These are phyloP conservation scores for Eucalyptus polyanthemos DNA, from an alignment of 345 rosid species.

Conservation along the genomic window DNA sequence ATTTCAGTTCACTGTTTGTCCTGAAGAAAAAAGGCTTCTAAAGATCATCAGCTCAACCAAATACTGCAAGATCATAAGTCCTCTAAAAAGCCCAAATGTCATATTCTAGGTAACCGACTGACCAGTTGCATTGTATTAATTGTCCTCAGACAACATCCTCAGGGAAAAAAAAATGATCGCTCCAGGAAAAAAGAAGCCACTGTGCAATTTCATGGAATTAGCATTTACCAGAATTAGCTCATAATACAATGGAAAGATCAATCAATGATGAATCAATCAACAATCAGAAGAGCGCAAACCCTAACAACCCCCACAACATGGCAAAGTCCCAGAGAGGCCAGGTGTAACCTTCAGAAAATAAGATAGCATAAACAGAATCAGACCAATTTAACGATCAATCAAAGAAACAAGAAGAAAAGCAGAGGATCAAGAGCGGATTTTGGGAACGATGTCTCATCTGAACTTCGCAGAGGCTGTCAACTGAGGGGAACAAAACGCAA, in stretches of 20 bases:
- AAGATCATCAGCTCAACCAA: background rate
- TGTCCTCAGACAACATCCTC: background rate
- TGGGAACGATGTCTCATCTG: background rate
- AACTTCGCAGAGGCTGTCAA: background rate
- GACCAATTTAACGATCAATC: background rate
- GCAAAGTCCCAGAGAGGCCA: background rate
- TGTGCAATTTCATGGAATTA: background rate
- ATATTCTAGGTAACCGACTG: background rate
- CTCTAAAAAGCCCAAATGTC: background rate
- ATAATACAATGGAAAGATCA: background rate
- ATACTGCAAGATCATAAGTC: background rate
- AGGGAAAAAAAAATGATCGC: background rate
- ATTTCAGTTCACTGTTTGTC: background rate
- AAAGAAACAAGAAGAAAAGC: background rate
- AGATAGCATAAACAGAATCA: background rate
- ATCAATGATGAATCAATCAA: background rate
- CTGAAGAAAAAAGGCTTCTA: background rate
- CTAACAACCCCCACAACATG: background rate
- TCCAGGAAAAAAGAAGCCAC: background rate
- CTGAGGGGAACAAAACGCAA: background rate
- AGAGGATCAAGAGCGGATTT: background rate
- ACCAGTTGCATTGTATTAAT: background rate
- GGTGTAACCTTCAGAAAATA: background rate
- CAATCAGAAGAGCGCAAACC: background rate
- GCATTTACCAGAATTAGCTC: background rate